Conservation (phyloP, 352 stramenopile species). For the Pythium oligandrum region DNA sequence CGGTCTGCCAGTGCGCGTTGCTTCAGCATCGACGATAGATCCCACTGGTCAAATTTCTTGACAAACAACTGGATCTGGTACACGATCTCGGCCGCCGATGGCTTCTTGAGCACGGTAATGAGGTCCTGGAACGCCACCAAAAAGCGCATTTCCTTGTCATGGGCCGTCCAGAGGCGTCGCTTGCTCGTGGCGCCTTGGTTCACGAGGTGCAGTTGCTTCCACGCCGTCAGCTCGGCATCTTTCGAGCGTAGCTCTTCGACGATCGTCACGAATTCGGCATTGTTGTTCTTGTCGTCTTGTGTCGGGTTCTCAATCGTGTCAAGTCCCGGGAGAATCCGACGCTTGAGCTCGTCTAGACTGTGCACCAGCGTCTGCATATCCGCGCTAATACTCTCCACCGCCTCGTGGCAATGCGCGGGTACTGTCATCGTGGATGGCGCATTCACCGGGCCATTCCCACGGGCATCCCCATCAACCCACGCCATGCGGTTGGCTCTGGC, state of each 20-base stretch:
- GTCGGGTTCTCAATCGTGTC: conserved; percentile 26
- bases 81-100: conserved; percentile 57
- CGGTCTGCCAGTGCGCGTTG: conserved; percentile 31
- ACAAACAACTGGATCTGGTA: conserved; percentile 82
- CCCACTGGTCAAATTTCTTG: conserved; percentile 50
- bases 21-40: conserved; percentile 42
- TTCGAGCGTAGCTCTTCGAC: conserved; percentile 43
- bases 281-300: conserved; percentile 15
- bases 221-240: conserved; percentile 32
- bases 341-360: conserved; percentile 11
- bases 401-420: conserved; percentile 30
- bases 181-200: conserved; percentile 8
- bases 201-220: conserved; percentile 26
- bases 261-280: conserved; percentile 19
- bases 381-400: conserved; percentile 29
- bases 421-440: conserved; percentile 2
- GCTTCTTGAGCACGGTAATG: conserved; percentile 49
- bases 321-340: conserved; percentile 7
- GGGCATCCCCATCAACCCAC: conserved; percentile 52
- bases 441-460: conserved; percentile 2
- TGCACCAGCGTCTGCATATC: conserved; percentile 11
- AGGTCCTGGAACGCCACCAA: conserved; percentile 56
- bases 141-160: conserved; percentile 59
- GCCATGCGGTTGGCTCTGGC: conserved; percentile 60
- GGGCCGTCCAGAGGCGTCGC: conserved; percentile 13